Base-by-base conservation (phyloP, 2,329 filamentous ascomycete species). In the Aspergillus piperis region DNA sequence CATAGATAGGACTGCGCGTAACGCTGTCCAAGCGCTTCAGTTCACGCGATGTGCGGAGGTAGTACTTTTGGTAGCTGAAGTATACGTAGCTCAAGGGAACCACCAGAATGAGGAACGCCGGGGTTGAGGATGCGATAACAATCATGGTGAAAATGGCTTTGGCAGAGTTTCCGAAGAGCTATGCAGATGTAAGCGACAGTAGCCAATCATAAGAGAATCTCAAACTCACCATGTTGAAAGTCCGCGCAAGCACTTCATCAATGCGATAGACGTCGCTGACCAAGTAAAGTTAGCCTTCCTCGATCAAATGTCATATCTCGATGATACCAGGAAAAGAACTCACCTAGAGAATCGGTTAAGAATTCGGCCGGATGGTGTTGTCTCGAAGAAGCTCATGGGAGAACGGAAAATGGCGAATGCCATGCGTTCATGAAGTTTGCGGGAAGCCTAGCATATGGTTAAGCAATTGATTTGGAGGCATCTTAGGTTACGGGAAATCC, bases 321-420 rank as follows among this genome's bases (percentile, higher is more conserved):
- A 25, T 25, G n/a, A 50, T 39, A 44, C 5, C 25, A 32, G 17
- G 21, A 4, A 30, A 17, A 32, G 19, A 32, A 80, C 86, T 65
- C 77, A 90, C 88, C 89, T 96, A 15, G 94, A 98, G 77, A 99
- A 99, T 57, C 95, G 86, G 76, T 99, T 99, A 61, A 99, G 82
- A 70, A 99, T 97, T 59, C 96, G 88, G n/a, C 95, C 95, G 64
- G 93, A 90, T 2, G 95, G 95, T 1, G 95, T 99, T 0, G 93
- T 96, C 75, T 99, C 96, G 69, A 99, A 99, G 80, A 99, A 99
- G 69, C 88, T 95, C 95, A 99, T 99, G 57, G 95, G 96, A 39
- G 92, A 96, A 67, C 95, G 86, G 84, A 99, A 99, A 69, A 98
- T 97, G 17, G 95, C 92, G 70, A 90, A 95, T 47, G 94, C 94